Evolutionary conservation across 441 rosid species (phyloP).

Genomic region (Erysimum cheiri): DNA sequence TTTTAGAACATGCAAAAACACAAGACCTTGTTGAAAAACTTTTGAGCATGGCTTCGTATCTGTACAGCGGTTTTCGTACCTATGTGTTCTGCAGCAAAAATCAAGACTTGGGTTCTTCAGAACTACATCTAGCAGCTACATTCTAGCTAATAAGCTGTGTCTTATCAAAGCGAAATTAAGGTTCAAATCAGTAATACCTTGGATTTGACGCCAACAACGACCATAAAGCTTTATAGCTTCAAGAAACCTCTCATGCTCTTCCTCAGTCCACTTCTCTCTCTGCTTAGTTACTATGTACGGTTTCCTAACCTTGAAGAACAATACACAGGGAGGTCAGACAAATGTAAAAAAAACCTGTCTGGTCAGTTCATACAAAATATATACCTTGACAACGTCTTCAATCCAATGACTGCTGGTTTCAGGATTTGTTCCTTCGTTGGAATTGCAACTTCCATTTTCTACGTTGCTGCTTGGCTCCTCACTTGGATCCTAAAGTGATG

Average conservation of each 20-base stretch:
- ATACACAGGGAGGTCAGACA: neutral
- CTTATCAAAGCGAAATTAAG: neutral
- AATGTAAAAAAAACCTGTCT: neutral
- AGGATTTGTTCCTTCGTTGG: slow-evolving; percentile 31
- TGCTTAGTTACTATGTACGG: slow-evolving; percentile 86
- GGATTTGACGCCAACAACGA: slow-evolving; percentile 83
- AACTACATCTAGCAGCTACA: neutral
- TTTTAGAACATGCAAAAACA: neutral
- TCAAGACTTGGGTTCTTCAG: neutral
- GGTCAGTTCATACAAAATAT: neutral
- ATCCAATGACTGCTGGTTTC: slow-evolving; percentile 22
- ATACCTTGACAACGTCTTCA: slow-evolving; percentile 35
- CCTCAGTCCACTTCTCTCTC: slow-evolving; percentile 91
- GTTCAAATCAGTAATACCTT: slow-evolving; percentile 49
- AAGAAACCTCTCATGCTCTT: slow-evolving; percentile 82
- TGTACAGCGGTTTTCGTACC: slow-evolving; percentile 87
- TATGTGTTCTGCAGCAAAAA: slow-evolving; percentile 68
- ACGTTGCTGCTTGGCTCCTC: slow-evolving; percentile 37
- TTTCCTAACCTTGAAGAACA: slow-evolving; percentile 60
- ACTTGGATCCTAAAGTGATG: slow-evolving; percentile 36
- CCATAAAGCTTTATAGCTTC: slow-evolving; percentile 85
- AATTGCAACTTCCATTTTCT: slow-evolving; percentile 35
- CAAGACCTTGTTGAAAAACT: slow-evolving; percentile 89
- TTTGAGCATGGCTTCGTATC: slow-evolving; percentile 97
- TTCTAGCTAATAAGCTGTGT: neutral